Conservation (phyloP, 768 basidiomycete genomes). For the Chiua virens region DNA sequence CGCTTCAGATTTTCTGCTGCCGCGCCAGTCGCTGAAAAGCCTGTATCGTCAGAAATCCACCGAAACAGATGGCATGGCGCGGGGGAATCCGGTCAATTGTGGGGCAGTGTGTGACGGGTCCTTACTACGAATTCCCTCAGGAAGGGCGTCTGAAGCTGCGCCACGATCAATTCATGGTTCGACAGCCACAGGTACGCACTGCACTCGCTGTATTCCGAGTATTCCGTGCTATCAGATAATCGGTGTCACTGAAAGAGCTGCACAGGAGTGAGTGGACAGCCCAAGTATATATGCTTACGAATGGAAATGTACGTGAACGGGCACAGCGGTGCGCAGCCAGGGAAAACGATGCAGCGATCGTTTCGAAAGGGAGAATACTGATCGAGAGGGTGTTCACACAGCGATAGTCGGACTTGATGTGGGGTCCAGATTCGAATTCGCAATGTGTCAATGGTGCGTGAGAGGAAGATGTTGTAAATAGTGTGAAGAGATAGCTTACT, state of each 20-base stretch:
- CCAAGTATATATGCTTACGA: not conserved
- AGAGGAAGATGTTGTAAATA: not conserved
- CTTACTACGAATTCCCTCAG: constrained; percentile 16
- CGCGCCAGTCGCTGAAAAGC: constrained; percentile 18
- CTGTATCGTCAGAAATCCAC: constrained; percentile 7
- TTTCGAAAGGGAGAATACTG: constrained; percentile 13
- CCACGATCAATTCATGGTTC: constrained; percentile 28
- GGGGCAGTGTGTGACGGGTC: constrained; percentile 25
- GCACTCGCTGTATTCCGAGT: constrained; percentile 9
- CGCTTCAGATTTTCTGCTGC: not conserved
- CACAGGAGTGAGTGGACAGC: constrained; percentile 11
- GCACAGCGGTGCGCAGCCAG: constrained; percentile 25
- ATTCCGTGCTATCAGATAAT: constrained; percentile 21
- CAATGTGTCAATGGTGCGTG: not conserved
- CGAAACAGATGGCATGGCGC: constrained; percentile 7
- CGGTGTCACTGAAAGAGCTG: not conserved
- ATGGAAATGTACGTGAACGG: constrained; percentile 4
- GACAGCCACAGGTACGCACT: constrained; percentile 28
- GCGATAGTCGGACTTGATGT: constrained; percentile 24
- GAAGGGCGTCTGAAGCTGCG: constrained; percentile 20
- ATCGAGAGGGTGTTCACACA: constrained; percentile 10
- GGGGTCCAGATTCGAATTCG: constrained; percentile 13
- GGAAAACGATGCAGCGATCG: not conserved
- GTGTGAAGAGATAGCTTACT: not conserved
- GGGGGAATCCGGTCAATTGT: constrained; percentile 5